phyloP scores from a whole-genome alignment of 805 yeast species.

The Candida ovalis region DNA sequence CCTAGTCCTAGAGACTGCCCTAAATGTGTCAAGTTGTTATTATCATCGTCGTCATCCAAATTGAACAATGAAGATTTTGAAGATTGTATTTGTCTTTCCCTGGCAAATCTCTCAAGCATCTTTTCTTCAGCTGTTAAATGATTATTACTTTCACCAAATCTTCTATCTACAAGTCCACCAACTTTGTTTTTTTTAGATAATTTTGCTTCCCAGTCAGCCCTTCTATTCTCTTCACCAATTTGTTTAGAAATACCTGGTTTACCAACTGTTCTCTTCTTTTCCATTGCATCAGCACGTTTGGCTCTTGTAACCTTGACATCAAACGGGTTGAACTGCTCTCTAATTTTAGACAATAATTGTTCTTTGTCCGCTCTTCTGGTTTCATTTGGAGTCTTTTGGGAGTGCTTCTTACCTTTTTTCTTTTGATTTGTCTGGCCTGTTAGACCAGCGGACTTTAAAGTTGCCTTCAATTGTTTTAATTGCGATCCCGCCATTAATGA shows the following conservation, averaged over 20 bases:
- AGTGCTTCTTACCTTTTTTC: conserved; percentile 46
- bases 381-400: conserved; percentile 55
- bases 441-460: conserved; percentile 71
- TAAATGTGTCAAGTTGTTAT: conserved; percentile 62
- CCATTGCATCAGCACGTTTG: conserved; percentile 50
- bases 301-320: conserved; percentile 69
- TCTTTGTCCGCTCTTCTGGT: conserved; percentile 68
- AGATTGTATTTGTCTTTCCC: conserved; percentile 67
- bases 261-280: conserved; percentile 51
- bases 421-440: conserved; percentile 80
- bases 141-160: conserved; percentile 85
- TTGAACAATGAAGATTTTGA: conserved; percentile 63
- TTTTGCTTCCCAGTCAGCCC: conserved; percentile 59
- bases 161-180: conserved; percentile 78
- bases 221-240: conserved; percentile 61
- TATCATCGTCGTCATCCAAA: conserved; percentile 69
- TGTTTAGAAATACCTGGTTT: conserved; percentile 69
- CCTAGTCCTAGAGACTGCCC: conserved; percentile 59
- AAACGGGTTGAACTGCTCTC: conserved; percentile 87
- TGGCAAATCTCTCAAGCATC: conserved; percentile 92
- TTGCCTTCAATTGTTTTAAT: conserved; percentile 74
- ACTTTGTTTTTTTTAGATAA: conserved; percentile 61
- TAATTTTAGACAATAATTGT: conserved; percentile 51
- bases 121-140: conserved; percentile 81
- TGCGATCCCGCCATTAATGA: conserved; percentile 79